Percentiles rank a stretch among this genome's conserved stretches.
phyloP scores from a whole-genome alignment of 2,329 filamentous ascomycete species.

The Diaporthe citrichinensis region DNA sequence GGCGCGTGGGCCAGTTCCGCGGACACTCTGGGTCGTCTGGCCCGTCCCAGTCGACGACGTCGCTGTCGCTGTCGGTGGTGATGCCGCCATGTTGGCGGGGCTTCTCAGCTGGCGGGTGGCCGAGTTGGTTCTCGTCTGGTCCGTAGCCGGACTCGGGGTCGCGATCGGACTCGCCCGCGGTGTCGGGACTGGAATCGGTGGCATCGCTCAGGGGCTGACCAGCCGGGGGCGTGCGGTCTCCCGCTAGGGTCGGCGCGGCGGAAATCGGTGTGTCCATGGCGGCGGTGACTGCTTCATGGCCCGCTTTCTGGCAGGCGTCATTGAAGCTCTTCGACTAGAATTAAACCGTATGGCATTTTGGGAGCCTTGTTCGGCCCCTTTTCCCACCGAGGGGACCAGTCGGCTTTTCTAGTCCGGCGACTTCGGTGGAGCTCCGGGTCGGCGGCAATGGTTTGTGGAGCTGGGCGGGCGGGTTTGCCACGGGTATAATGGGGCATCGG shows the following conservation, averaged over 20 bases:
- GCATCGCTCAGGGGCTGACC: neutral
- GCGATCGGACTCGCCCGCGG: neutral
- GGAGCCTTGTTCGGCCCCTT: neutral
- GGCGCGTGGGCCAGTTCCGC: slow-evolving; percentile 40
- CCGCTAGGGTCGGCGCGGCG: slow-evolving; percentile 13
- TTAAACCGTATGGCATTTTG: too few species aligned
- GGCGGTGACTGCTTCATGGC: neutral
- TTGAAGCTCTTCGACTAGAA: too few species aligned
- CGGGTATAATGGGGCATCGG: slow-evolving; percentile 22
- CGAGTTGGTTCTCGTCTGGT: neutral
- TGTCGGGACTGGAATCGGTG: slow-evolving; percentile 1
- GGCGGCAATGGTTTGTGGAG: slow-evolving; percentile 19
- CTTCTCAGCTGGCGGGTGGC: neutral
- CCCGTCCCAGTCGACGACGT: slow-evolving; percentile 43
- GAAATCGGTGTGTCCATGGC: slow-evolving; percentile 33
- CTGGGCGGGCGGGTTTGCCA: slow-evolving; percentile 19
- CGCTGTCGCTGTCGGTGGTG: neutral
- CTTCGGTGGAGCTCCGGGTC: slow-evolving; percentile 20
- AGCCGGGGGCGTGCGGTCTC: slow-evolving; percentile 16
- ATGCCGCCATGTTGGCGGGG: neutral
- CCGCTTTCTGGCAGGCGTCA: neutral
- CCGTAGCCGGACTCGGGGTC: neutral
- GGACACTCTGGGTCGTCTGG: slow-evolving; percentile 42
- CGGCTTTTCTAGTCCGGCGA: slow-evolving; percentile 11
- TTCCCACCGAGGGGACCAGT: neutral